Evolutionary conservation across 2,329 filamentous ascomycete species (phyloP), one percentile per base, ranked within the genome.

Genomic region (Xylariales sp.): DNA sequence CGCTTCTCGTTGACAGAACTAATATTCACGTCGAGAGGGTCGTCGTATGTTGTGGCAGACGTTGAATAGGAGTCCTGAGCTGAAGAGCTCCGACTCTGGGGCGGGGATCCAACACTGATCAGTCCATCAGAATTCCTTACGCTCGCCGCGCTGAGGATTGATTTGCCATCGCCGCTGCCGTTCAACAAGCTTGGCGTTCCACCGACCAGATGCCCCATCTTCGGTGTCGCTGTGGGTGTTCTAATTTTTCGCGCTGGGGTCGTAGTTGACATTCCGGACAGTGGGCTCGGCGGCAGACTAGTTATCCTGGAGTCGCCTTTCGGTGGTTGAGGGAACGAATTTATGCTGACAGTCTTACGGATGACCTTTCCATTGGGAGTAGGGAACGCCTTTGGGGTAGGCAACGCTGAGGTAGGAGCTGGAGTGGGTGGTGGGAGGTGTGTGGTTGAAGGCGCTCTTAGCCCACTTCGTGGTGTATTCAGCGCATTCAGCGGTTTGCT

Each of bases 31-130:
- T 91, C 86, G 18, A 76, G 78, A 19, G 75, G 71, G 46, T 95
- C 90, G 55, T 96, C 90, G 55, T 89, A 89, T 1, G 86, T 91
- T 1, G 89, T 95, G 14, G 85, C 87, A 40, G 85, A 94, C 3
- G 89, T 95, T 9, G 88, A 90, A 58, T 94, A 94, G 1, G 90
- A 96, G 46, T 88, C 90, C 60, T 95, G 86, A 1, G 89, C 87
- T 19, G 91, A 96, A 19, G 91, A 95, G 58, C 85, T 94, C 49
- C 90, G 78, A 61, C 91, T 97, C 51, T 91, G 88, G 1, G 89
- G 81, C 5, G 88, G 88, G 4, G 90, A 95, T 3, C 84, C 80
- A 14, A 89, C 71, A 59, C 84, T 90, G 44, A 87, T 79, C 27
- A 88, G 71, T 18, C 84, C 84, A 53, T 90, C 86, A 0, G 84